These are phyloP conservation scores for Arthrobotrys megalospora DNA, from an alignment of 2,329 filamentous ascomycete genomes.

Conservation along the genomic window DNA sequence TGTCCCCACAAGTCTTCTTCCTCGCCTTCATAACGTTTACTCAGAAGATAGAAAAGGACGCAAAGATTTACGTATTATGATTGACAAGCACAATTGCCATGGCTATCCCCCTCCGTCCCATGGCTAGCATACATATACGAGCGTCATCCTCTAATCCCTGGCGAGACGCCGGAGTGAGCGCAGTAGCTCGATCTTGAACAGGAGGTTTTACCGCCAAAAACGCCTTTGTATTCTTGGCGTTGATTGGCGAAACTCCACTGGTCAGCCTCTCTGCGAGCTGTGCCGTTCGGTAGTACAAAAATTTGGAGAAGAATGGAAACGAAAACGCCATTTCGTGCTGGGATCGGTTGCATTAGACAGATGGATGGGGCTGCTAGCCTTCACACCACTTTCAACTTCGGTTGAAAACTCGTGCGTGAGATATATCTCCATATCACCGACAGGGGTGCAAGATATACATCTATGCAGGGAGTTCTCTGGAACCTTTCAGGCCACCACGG, in stretches of 20 bases:
- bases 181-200: conserved; percentile 16
- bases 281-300: conserved; percentile 41
- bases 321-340: conserved; percentile 24
- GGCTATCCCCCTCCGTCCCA: conserved; percentile 12
- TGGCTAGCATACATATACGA: conserved; percentile 27
- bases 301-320: conserved; percentile 22
- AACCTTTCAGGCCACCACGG: conserved; percentile 26
- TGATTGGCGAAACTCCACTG: conserved; percentile 26
- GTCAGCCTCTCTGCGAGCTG: conserved; percentile 2
- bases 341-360: conserved; percentile 5
- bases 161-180: conserved; percentile 30
- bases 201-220: conserved; percentile 50
- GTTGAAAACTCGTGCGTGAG: conserved; percentile 28
- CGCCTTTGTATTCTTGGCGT: conserved; percentile 3
- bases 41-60: conserved; percentile 12
- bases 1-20: conserved; percentile 14
- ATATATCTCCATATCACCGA: conserved; percentile 45
- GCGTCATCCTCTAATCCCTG: conserved; percentile 41
- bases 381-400: conserved; percentile 19
- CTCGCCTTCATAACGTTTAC: conserved; percentile 24
- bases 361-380: conserved; percentile 15
- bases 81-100: conserved; percentile 14
- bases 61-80: conserved; percentile 30
- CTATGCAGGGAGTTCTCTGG: conserved; percentile 30
- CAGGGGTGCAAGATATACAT: conserved; percentile 28